Evolutionary conservation across 371 early-diverging fungal species (phyloP).

Genomic region (Actinomucor elegans): DNA sequence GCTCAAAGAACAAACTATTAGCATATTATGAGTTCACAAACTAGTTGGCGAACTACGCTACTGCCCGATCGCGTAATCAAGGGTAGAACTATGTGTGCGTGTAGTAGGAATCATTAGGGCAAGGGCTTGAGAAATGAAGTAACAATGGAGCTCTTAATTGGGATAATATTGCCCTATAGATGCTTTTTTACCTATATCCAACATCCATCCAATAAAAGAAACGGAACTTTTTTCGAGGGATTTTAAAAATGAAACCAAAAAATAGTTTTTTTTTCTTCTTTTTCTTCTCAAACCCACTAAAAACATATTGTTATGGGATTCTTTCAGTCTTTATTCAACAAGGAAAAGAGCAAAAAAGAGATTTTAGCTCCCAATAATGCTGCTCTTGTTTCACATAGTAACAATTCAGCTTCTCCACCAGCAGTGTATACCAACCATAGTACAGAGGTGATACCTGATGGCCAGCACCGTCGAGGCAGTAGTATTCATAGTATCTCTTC

Average conservation of each 20-base stretch:
- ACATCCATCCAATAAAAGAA: not conserved
- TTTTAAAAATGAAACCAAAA: not conserved
- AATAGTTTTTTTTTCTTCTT: not conserved
- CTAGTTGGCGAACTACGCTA: too few relatives aligned
- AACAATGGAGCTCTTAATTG: too few relatives aligned
- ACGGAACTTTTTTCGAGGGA: not conserved
- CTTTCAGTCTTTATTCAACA: conserved; percentile 30
- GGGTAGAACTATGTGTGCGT: too few relatives aligned
- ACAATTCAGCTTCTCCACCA: conserved; percentile 1
- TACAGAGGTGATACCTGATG: not conserved
- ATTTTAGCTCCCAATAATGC: not conserved
- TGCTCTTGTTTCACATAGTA: not conserved
- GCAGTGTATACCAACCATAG: not conserved
- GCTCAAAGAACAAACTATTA: too few relatives aligned
- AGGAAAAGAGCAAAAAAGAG: conserved; percentile 7
- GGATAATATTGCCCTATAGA: too few relatives aligned
- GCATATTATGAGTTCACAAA: too few relatives aligned
- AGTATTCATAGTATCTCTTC: not conserved
- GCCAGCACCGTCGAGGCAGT: not conserved
- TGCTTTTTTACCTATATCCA: too few relatives aligned
- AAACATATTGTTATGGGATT: conserved; percentile 23
- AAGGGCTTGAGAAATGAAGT: too few relatives aligned
- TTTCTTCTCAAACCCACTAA: not conserved
- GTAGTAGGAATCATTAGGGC: too few relatives aligned
- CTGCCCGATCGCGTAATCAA: too few relatives aligned